Base-by-base conservation (phyloP, 352 stramenopile species). In the Phytophthora pisi region DNA sequence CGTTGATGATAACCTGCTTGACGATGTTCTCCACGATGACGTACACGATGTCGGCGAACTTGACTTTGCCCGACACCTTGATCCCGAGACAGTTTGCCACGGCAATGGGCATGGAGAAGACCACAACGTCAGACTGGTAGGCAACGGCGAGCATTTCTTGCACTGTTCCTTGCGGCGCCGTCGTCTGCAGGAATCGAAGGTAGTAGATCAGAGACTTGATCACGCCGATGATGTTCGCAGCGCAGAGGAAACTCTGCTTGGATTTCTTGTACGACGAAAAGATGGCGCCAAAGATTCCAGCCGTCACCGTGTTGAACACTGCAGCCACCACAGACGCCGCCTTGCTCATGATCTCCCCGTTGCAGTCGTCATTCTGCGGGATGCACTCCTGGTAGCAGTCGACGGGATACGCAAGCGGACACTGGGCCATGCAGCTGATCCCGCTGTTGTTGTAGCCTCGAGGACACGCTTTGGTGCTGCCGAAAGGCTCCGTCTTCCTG, bases 371-470 rank as follows among this genome's bases (percentile, higher is more conserved):
- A 57, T 86, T 90, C 51, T 88, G 78, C 2, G 75, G 82, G 43
- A 90, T 67, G 40, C 82, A 91, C 60, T 91, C 78, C 64, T 77
- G 74, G 42, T 64, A 79, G 38, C 82, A 91, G 23, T 77, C 64
- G 5, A 90, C 82, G 0, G 82, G 82, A 57, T 90, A 90, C 46
- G 85, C 70, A 24, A 90, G 51, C 4, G 81, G 81, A 62, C 81
- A 90, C 52, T 86, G 65, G 26, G 73, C 66, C 6, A 75, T 46
- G 43, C 70, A 78, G 36, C 57, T 75, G 0, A 66, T 20, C 6
- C 61, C 49, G 11, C 74, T 55, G 6, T 36, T 30, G 16, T n/a
- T 66, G 46, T 78, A 78, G 0, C 70, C 70, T 46, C 66, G 38
- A 10, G 70, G 66, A 30, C 70, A 78, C 11, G 47, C 51, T 43